Evolutionary conservation across 2,329 filamentous ascomycete genomes (phyloP), one percentile per base, ranked within the genome.

Genomic region (Fusarium zealandicum): DNA sequence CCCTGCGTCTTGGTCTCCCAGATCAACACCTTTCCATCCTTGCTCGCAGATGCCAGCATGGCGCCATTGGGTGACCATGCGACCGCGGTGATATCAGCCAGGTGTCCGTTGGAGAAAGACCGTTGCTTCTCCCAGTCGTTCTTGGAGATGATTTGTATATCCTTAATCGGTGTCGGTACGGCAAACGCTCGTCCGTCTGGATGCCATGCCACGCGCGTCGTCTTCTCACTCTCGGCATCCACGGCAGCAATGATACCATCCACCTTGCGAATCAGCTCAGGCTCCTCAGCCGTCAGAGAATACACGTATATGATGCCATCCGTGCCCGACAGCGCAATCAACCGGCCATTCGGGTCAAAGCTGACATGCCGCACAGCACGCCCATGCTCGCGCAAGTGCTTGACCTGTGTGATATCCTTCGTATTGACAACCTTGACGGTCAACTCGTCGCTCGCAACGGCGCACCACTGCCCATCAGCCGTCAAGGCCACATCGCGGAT

Each of bases 31-130:
- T 86, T 90, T 64, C 83, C 82, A 67, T 90, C 87, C 63, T 84
- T 85, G 58, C 79, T 85, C 13, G 88, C 86, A 14, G 85, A 86
- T 9, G 87, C 92, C 17, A 99, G 80, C 67, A 99, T 80, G 1
- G 93, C 90, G 32, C 95, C 95, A 69, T 99, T 99, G 2, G 92
- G 92, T 12, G 93, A 96, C 95, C 95, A 99, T 30, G 90, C 87
- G 30, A 96, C 76, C 3, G 93, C 90, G 0, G 92, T 96, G 53
- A 99, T 88, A 63, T 96, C 90, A 14, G 88, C 88, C 35, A 86
- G 86, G 69, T 98, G 95, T 0, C 89, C 92, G 25, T 87, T 86
- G 12, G 86, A 78, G 70, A 99, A 99, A 0, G 79, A 76, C 55
- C 89, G 84, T 72, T 98, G 92, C 63, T 89, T 88, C 70, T 92